Base-by-base conservation (phyloP, 495 filamentous ascomycete genomes). In the Parathielavia hyrcaniae region DNA sequence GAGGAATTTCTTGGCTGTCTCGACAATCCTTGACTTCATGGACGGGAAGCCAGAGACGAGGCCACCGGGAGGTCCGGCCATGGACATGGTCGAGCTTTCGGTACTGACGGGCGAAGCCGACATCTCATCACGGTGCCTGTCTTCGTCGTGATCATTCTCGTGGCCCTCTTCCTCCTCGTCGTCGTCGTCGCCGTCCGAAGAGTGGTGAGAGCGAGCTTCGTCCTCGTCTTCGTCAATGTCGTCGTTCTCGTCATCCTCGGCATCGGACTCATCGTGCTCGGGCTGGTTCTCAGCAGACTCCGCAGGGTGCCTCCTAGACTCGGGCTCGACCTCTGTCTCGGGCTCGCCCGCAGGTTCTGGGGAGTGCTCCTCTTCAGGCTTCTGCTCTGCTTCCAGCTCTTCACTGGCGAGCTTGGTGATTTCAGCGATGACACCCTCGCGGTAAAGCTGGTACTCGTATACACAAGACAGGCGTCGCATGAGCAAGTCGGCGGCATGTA, bases 401-500 rank as follows among this genome's bases (percentile, higher is more conserved):
- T 71, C 69, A 12, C 45, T 67, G 0, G 90, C 82, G 26, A 97
- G 74, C 68, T 93, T 95, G 41, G 80, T 70, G 50, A 97, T 91
- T 69, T 97, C 95, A 0, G 88, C 79, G 63, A 99, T 91, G 19
- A 99, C 93, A 40, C 95, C 95, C 72, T 99, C 95, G 6, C 95
- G 87, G 67, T 99, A 93, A 64, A 99, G 95, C 62, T 97, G 95
- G 65, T 96, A 90, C 40, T 88, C 87, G 68, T 99, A 99, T 36
- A 97, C 88, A 30, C 83, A 74, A 48, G 89, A 88, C 12, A 97
- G 72, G 16, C 95, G 86, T 60, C 85, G 83, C 64, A 97, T 79
- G 3, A 99, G 76, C 2, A 97, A 73, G 69, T 97, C 91, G 1
- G 91, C 86, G 44, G 91, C 92, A 63, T 95, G 86, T 17, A 99